Percentiles rank a stretch among this genome's conserved stretches.
These are phyloP conservation scores for Aurantiochytrium sp. DNA, from an alignment of 108 stramenopile genomes.

Conservation along the genomic window DNA sequence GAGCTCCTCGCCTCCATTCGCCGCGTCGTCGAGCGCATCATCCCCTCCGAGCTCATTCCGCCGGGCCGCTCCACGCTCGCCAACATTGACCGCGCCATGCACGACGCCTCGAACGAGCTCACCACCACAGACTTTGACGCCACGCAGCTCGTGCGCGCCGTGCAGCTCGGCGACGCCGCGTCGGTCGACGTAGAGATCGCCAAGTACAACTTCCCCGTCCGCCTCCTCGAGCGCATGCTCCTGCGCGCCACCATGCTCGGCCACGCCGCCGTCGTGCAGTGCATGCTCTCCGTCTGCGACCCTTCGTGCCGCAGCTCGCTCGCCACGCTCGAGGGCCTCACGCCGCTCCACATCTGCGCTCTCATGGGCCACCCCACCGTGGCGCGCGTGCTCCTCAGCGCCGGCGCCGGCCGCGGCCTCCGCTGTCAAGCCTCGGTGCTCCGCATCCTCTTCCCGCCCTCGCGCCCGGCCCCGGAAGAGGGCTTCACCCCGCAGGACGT, in stretches of 20 bases:
- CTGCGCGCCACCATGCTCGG: background rate
- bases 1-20: background rate
- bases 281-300: background rate
- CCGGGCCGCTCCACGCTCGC: slow-evolving; percentile 7
- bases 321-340: background rate
- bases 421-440: background rate
- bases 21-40: background rate
- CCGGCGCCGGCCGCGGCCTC: background rate
- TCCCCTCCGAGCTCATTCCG: slow-evolving; percentile 3
- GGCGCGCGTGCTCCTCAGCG: background rate
- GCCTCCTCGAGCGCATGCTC: background rate
- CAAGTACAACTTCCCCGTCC: background rate
- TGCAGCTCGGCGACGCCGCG: background rate
- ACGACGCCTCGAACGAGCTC: background rate
- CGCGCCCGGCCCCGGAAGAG: background rate
- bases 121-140: background rate
- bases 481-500: background rate
- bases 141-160: background rate
- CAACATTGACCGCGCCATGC: background rate
- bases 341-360: slow-evolving; percentile 1
- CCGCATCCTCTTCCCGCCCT: background rate
- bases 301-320: background rate
- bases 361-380: slow-evolving; percentile 22
- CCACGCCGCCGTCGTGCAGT: background rate
- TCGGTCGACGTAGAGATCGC: background rate